Conservation (phyloP, 106 monocot genomes). For the Iris macrosiphon region DNA sequence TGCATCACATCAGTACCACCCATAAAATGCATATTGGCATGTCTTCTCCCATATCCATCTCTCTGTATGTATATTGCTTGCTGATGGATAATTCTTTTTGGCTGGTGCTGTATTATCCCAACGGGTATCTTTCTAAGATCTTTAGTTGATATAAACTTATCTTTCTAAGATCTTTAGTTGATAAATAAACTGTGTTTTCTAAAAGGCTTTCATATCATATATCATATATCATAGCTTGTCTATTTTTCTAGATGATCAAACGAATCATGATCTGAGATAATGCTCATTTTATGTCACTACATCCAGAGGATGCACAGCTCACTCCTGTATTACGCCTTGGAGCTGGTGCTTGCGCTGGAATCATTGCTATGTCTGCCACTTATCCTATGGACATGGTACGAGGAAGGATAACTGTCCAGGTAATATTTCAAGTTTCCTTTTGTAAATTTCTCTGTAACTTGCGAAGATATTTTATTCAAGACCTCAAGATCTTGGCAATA, state of each 20-base stretch:
- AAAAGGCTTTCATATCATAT: neutral
- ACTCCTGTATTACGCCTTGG: conserved; percentile 79
- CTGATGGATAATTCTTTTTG: too few relatives aligned
- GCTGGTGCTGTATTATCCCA: too few relatives aligned
- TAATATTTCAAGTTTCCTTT: conserved; percentile 12
- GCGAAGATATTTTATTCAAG: neutral
- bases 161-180: too few relatives aligned
- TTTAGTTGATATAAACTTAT: too few relatives aligned
- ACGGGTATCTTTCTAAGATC: too few relatives aligned
- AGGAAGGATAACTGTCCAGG: conserved; percentile 96
- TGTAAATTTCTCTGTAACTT: neutral
- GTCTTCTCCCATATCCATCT: too few relatives aligned
- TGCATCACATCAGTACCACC: too few relatives aligned
- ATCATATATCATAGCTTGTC: neutral
- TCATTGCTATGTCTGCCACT: conserved; percentile 96
- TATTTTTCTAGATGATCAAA: neutral
- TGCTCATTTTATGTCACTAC: conserved; percentile 15
- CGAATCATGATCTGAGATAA: neutral
- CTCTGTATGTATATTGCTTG: too few relatives aligned
- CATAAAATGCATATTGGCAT: too few relatives aligned
- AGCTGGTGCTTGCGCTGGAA: conserved; percentile 96
- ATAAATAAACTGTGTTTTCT: too few relatives aligned
- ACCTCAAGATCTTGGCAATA: too few relatives aligned
- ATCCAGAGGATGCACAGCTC: conserved; percentile 79
- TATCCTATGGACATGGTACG: conserved; percentile 99